Evolutionary conservation across 2,329 filamentous ascomycete species (phyloP).

Genomic region (Juglanconis oblonga): DNA sequence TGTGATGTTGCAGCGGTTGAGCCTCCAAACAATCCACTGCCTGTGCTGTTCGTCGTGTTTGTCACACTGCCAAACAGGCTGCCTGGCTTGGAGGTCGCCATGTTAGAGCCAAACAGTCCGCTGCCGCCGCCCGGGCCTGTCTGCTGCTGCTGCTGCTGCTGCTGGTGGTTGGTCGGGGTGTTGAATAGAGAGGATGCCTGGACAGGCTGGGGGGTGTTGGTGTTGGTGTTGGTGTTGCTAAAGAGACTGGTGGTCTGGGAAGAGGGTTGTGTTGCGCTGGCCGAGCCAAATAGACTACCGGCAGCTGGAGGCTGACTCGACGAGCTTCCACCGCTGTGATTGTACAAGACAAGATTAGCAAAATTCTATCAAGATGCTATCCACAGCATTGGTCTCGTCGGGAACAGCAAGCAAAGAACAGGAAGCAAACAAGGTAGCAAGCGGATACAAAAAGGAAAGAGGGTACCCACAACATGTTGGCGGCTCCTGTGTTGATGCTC

Average conservation of each 20-base stretch:
- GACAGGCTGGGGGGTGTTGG: slow-evolving; percentile 8
- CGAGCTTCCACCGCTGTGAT: slow-evolving; percentile 26
- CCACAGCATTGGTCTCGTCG: slow-evolving; percentile 18
- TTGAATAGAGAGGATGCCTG: slow-evolving; percentile 29
- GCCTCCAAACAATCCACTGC: slow-evolving; percentile 20
- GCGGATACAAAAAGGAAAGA: not conserved
- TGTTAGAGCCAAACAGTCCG: slow-evolving; percentile 14
- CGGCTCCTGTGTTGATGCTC: slow-evolving; percentile 61
- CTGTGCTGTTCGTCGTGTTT: slow-evolving; percentile 24
- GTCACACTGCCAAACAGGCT: slow-evolving; percentile 29
- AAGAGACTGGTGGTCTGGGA: slow-evolving; percentile 36
- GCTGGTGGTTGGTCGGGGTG: slow-evolving; percentile 21
- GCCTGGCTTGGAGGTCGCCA: slow-evolving; percentile 13
- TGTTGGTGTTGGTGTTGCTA: slow-evolving; percentile 3
- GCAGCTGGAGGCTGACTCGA: slow-evolving; percentile 31
- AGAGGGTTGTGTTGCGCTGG: slow-evolving; percentile 15
- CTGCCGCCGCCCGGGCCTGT: slow-evolving; percentile 22
- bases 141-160: slow-evolving; percentile 25
- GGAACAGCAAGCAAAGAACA: not conserved
- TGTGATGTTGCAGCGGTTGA: slow-evolving; percentile 19
- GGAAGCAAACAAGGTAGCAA: not conserved
- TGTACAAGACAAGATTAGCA: not conserved
- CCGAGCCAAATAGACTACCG: slow-evolving; percentile 28
- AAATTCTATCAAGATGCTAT: slow-evolving; percentile 11
- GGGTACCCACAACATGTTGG: slow-evolving; percentile 52